phyloP scores from a whole-genome alignment of 176 grass and related monocot species.

The Ampelocalamus luodianensis region DNA sequence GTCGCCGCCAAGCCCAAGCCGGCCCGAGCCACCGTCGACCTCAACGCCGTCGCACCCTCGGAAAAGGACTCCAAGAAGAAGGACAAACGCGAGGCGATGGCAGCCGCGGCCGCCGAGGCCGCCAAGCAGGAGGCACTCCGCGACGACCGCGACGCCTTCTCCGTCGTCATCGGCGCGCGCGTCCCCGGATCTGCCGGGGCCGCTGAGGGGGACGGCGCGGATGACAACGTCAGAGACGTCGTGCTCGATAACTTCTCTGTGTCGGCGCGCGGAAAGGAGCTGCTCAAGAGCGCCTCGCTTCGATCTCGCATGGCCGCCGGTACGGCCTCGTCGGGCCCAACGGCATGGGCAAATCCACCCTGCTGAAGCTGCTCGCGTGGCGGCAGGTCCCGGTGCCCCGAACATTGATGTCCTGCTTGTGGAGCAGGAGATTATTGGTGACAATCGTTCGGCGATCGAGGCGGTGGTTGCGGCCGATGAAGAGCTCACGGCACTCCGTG shows the following conservation, averaged over 20 bases:
- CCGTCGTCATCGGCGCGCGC: slow-evolving; percentile 80
- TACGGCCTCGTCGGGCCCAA: slow-evolving; percentile 93
- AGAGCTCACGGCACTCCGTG: slow-evolving; percentile 78
- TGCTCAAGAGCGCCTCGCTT: slow-evolving; percentile 83
- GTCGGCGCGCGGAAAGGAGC: slow-evolving; percentile 85
- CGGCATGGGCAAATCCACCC: slow-evolving; percentile 91
- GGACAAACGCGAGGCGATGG: slow-evolving; percentile 74
- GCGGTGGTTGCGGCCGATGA: slow-evolving; percentile 86
- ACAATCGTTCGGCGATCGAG: slow-evolving; percentile 67
- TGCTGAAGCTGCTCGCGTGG: slow-evolving; percentile 87
- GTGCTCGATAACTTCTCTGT: slow-evolving; percentile 89
- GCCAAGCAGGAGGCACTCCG: slow-evolving; percentile 73
- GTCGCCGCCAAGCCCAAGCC: slow-evolving; percentile 50
- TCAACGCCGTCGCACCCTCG: slow-evolving; percentile 47
- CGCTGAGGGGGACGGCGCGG: slow-evolving; percentile 34
- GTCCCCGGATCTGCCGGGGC: slow-evolving; percentile 40
- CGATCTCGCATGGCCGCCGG: slow-evolving; percentile 83
- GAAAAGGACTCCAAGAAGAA: slow-evolving; percentile 89
- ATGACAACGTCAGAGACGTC: slow-evolving; percentile 77
- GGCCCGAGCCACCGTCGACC: slow-evolving; percentile 43
- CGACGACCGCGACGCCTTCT: slow-evolving; percentile 92
- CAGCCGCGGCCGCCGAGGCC: slow-evolving; percentile 56
- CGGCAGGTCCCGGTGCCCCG: slow-evolving; percentile 83
- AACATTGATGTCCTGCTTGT: slow-evolving; percentile 93
- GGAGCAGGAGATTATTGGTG: slow-evolving; percentile 90